Evolutionary conservation across 805 yeast species (phyloP), one percentile per base, ranked within the genome.

Genomic region (Vanderwaltozyma polyspora): DNA sequence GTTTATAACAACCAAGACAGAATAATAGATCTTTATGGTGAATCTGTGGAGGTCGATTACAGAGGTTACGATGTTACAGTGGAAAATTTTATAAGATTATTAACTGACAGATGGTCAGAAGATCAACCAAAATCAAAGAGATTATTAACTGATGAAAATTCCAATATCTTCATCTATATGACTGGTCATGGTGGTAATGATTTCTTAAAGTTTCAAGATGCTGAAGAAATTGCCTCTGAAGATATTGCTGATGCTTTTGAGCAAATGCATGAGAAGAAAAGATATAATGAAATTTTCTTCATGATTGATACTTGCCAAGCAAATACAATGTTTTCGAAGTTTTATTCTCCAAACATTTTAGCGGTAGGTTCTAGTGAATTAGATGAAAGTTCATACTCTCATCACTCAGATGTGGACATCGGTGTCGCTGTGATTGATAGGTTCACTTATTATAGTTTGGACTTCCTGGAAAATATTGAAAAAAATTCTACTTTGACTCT

Each of bases 291-390:
- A 63, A 82, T 91, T 23, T 76, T 91, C 52, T 91, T 91, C 61
- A 91, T 91, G 97, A 81, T 91, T 43, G 99, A 91, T 58, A 91
- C 99, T 0, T 91, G 99, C 54, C 98, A 91, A 64, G 98, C 98
- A 18, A 91, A 89, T 60, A 85, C 98, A 12, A 89, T 91, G 98
- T 91, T 81, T 61, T 79, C 93, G 37, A 74, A 80, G 51, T 76
- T 89, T 52, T 86, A 85, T 55, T 80, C 95, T 8, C 97, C 98
- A 23, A 86, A 91, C 55, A 74, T 91, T 30, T 60, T 91, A 34
- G 84, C 95, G 1, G 93, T 89, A 24, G 99, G 98, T 0, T 85
- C 95, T 1, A 81, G 94, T 8, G 80, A 71, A 44, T 42, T 84
- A 6, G 94, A 80, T 36, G 95, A 91, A 59, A 77, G 89, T 33